A percentile compares a stretch with the other conserved stretches of the same genome.
Evolutionary conservation across 306 rosid species (phyloP).

Genomic region (Quercus parvula): DNA sequence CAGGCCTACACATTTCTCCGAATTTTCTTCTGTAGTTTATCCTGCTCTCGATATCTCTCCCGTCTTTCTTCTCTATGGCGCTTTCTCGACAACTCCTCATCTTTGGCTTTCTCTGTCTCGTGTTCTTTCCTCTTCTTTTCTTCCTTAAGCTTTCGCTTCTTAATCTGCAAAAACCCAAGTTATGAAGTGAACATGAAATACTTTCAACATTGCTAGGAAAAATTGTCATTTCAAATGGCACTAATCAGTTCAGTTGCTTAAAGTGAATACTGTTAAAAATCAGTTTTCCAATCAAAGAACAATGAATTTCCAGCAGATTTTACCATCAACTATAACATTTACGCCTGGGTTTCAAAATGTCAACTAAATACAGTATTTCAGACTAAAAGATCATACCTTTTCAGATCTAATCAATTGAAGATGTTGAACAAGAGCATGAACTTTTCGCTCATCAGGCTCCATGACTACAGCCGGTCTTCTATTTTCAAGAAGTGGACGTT

Average conservation of each 20-base stretch:
- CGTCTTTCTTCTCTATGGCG: slow-evolving; percentile 87
- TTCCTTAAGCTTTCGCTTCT: slow-evolving; percentile 72
- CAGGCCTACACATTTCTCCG: slow-evolving; percentile 41
- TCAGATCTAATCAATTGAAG: too few relatives aligned
- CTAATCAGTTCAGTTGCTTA: background rate
- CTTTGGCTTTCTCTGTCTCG: slow-evolving; percentile 65
- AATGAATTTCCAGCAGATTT: too few relatives aligned
- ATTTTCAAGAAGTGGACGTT: slow-evolving; percentile 44
- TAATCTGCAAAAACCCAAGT: slow-evolving; percentile 40
- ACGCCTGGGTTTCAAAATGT: too few relatives aligned
- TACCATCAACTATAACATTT: too few relatives aligned
- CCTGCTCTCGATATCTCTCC: slow-evolving; percentile 66
- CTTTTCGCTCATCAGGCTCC: slow-evolving; percentile 72
- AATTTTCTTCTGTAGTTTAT: slow-evolving; percentile 58
- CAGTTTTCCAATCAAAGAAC: too few relatives aligned
- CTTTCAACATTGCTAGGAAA: background rate
- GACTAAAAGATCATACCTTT: too few relatives aligned
- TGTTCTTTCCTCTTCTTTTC: slow-evolving; percentile 54
- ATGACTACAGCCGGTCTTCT: slow-evolving; percentile 62
- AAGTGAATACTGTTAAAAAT: background rate
- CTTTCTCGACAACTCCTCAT: slow-evolving; percentile 55
- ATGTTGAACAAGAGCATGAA: slow-evolving; percentile 56
- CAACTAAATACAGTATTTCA: too few relatives aligned
- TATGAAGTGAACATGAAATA: background rate
- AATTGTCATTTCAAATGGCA: background rate